phyloP scores from a whole-genome alignment of 805 yeast species.

The Tetrapisispora nanseiensis region DNA sequence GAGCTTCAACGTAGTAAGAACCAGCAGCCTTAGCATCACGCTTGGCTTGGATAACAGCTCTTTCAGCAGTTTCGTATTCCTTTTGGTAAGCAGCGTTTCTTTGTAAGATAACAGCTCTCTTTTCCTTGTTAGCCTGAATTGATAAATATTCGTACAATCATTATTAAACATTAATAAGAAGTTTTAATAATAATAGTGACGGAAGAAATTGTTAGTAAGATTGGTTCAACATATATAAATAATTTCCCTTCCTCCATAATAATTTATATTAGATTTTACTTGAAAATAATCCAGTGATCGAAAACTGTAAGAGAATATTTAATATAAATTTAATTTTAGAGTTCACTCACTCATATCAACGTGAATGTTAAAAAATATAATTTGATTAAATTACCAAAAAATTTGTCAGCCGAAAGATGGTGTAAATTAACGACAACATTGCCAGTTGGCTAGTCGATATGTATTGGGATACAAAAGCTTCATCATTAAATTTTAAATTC shows the following conservation, averaged over 20 bases:
- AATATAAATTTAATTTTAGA: too few relatives aligned
- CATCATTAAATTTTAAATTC: slow-evolving; percentile 30
- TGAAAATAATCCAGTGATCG: too few relatives aligned
- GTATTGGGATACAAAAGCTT: slow-evolving; percentile 39
- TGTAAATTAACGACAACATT: slow-evolving; percentile 56
- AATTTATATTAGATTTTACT: too few relatives aligned
- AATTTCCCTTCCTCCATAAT: background rate
- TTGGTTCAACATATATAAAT: background rate
- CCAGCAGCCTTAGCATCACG: slow-evolving; percentile 92
- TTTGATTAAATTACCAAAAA: slow-evolving; percentile 1
- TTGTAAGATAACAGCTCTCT: slow-evolving; percentile 68
- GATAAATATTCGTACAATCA: background rate
- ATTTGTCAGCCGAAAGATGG: slow-evolving; percentile 66
- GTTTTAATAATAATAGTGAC: background rate
- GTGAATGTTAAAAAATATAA: background rate
- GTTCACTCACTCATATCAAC: too few relatives aligned
- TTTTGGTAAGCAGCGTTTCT: slow-evolving; percentile 95
- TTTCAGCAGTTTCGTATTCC: slow-evolving; percentile 90
- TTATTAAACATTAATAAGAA: background rate
- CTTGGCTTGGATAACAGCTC: slow-evolving; percentile 76
- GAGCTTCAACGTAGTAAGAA: slow-evolving; percentile 91
- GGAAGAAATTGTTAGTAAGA: slow-evolving; percentile 2
- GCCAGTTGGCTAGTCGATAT: slow-evolving; percentile 56
- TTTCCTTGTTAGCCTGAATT: slow-evolving; percentile 39
- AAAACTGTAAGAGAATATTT: too few relatives aligned